Base-by-base conservation (phyloP, 345 rosid genomes). In the Geranium rotundifolium region DNA sequence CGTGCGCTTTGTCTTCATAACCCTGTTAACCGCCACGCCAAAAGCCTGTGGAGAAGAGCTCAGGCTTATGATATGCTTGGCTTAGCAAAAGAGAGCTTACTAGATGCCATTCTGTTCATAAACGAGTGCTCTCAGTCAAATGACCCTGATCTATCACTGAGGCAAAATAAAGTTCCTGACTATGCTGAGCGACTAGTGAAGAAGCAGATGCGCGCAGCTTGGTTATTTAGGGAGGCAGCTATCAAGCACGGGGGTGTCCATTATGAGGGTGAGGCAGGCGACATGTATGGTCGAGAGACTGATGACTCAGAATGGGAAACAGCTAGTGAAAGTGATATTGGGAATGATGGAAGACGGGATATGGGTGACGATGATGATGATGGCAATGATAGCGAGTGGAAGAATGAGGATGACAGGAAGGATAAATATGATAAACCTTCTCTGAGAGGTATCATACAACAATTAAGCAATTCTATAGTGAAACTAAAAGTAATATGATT, bases 261-360 rank as follows among this genome's bases (percentile, higher is more conserved):
- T 49, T 74, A 90, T 63, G 89, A 83, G 72, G 91, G 88, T 6
- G 89, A 83, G 58, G 82, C 71, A 56, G 75, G 83, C 30, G 88
- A 82, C 68, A 65, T 80, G 62, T 85, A 82, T 67, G 96, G 95
- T 14, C 95, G 78, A 54, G 96, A 85, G 27, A 80, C 74, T 7
- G 97, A 90, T 69, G 96, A 79, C 73, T 93, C 99, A 0, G 99
- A 90, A 54, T 93, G 99, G 99, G 97, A 93, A 69, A 93, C 97
- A 19, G 99, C 89, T 0, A 93, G 97, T 30, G 99, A 86, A 76
- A 93, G 97, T 27, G 97, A 93, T 66, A 84, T 86, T 39, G 99
- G 91, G 72, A 82, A 88, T 68, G 97, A 88, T 46, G 92, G 88
- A 59, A 76, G 89, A 69, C 91, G 79, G 70, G 83, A 79, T 67